Base-by-base conservation (phyloP, 75 land plant genomes). In the Pinus tabuliformis region DNA sequence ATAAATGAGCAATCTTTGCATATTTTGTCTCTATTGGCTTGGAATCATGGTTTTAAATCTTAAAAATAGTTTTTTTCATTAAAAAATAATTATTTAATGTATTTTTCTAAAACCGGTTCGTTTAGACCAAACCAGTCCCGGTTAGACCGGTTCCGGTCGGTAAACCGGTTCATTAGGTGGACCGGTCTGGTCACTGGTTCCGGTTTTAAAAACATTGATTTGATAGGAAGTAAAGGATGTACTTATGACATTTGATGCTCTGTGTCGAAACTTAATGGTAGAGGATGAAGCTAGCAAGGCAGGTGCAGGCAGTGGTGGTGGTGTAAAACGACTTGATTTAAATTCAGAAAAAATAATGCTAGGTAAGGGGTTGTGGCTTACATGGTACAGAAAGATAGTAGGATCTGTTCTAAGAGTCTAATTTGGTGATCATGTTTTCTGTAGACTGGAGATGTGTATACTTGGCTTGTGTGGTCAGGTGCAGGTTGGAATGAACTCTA, bases 371-470 rank as follows among this genome's bases (percentile, higher is more conserved):
- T n/a, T 81, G 22, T 57, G 73, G 62, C 28, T 78, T 30, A 81
- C 70, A 36, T 56, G 82, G n/a, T 70, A 59, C 16, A 62, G 28
- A 39, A 74, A 57, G 62, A 12, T 75, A 30, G 59, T 79, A 24
- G 83, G 83, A 16, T 18, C 61, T 24, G 15, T 81, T 60, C 83
- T 82, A 30, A 82, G 83, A 33, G 82, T 81, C 54, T 56, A 60
- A 60, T 58, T 61, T 72, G 83, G 83, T n/a, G 82, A 81, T 59
- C 61, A 54, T n/a, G 79, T 72, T 75, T 79, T 71, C 26, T 81
- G 45, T 37, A 68, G 83, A 33, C 2, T 59, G 8, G 83, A 80
- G 37, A 71, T 81, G 62, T 59, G 63, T 36, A n/a, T 58, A 15
- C n/a, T 81, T 39, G 82, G 82, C 14, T 45, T 81, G 14, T 82